A percentile compares a stretch with the other conserved stretches of the same genome.
These are phyloP conservation scores for Odontarrhena argentea DNA, from an alignment of 345 rosid species.

Conservation along the genomic window DNA sequence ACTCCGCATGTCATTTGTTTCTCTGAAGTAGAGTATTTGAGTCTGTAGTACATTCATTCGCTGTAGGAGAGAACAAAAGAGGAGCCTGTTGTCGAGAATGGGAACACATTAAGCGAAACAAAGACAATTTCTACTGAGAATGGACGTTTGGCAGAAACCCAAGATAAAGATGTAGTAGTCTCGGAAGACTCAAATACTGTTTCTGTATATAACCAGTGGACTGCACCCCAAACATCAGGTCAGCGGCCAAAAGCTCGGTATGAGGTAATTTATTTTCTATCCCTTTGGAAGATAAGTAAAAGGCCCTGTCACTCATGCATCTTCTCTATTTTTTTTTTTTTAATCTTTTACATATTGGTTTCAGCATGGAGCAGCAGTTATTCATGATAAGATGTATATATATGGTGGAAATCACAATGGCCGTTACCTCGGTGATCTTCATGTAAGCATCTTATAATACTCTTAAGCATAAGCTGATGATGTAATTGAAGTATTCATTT, in stretches of 20 bases:
- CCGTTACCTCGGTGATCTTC: conserved; percentile 91
- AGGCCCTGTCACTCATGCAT: conserved; percentile 30
- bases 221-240: conserved; percentile 73
- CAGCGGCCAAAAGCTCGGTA: conserved; percentile 89
- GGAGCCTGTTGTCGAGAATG: conserved; percentile 64
- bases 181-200: conserved; percentile 76
- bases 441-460: conserved; percentile 59
- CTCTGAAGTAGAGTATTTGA: conserved; percentile 21
- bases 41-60: conserved; percentile 30
- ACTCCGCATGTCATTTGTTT: conserved; percentile 3
- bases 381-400: conserved; percentile 93
- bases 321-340: conserved; percentile 32
- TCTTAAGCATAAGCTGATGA: conserved; percentile 19
- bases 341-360: conserved; percentile 31
- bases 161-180: conserved; percentile 95
- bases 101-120: conserved; percentile 58
- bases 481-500: conserved; percentile 22
- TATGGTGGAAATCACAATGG: conserved; percentile 99
- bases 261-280: conserved; percentile 59
- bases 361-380: conserved; percentile 92
- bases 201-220: conserved; percentile 93
- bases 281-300: conserved; percentile 29
- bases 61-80: conserved; percentile 60
- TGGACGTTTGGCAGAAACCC: conserved; percentile 64
- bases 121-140: conserved; percentile 71